Conservation (phyloP, 2,329 filamentous ascomycete species). For the Zymoseptoria tritici region DNA sequence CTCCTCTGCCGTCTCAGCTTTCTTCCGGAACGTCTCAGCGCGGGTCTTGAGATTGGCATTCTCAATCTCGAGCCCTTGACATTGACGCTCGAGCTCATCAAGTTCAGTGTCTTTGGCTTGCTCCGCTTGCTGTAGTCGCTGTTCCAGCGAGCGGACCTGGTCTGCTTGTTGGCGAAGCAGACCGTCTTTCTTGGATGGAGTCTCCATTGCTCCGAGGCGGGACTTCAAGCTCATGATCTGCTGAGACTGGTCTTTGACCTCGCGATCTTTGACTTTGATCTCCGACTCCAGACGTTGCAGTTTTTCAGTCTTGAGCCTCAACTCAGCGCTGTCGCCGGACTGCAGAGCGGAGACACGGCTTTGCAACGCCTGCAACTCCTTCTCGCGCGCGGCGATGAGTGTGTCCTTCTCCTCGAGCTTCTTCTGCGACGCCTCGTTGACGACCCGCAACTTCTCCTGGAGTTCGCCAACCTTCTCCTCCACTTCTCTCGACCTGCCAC, state of each 20-base stretch:
- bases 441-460: conserved; percentile 43
- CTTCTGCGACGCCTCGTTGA: conserved; percentile 30
- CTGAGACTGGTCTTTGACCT: conserved; percentile 25
- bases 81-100: conserved; percentile 30
- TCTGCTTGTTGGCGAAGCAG: conserved; percentile 31
- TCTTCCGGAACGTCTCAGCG: conserved; percentile 18
- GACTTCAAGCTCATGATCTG: conserved; percentile 28
- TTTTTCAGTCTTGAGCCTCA: conserved; percentile 26
- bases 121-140: conserved; percentile 26
- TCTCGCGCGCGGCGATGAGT: conserved; percentile 34
- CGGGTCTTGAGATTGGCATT: conserved; percentile 24
- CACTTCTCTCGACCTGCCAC: conserved; percentile 50
- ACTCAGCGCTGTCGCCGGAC: conserved; percentile 25
- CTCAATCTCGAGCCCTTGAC: conserved; percentile 25
- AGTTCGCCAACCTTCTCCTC: conserved; percentile 41
- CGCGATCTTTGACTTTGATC: conserved; percentile 28
- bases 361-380: conserved; percentile 33
- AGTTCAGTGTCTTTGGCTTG: conserved; percentile 33
- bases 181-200: conserved; percentile 32
- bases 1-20: conserved; percentile 17
- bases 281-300: conserved; percentile 34
- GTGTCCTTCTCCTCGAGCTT: conserved; percentile 38
- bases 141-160: conserved; percentile 27
- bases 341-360: conserved; percentile 25
- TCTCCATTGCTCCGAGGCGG: conserved; percentile 29